phyloP scores from a whole-genome alignment of 108 stramenopile genomes.

The Chaetoceros tenuissimus region DNA sequence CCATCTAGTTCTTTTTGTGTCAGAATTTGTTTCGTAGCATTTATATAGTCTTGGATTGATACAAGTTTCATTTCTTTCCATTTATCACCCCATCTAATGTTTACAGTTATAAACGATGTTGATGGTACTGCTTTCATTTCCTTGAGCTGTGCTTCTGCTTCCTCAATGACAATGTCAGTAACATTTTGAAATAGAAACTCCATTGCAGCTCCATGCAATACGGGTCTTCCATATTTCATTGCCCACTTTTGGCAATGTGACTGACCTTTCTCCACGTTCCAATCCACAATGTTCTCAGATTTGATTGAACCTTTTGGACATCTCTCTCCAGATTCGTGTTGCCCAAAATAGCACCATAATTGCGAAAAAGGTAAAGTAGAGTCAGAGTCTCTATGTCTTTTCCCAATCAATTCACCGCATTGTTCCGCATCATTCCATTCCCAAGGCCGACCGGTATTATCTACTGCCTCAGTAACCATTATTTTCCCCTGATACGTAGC shows the following conservation, averaged over 20 bases:
- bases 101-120: conserved; percentile 43
- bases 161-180: conserved; percentile 17
- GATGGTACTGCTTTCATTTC: too few relatives aligned
- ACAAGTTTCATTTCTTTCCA: conserved; percentile 49
- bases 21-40: conserved; percentile 21
- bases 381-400: too few relatives aligned
- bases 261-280: too few relatives aligned
- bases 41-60: conserved; percentile 23
- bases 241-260: background rate
- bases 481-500: conserved; percentile 15
- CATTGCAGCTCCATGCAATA: conserved; percentile 13
- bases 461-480: too few relatives aligned
- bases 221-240: background rate
- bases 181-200: conserved; percentile 39
- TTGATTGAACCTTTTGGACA: too few relatives aligned
- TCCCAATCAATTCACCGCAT: too few relatives aligned
- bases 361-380: too few relatives aligned
- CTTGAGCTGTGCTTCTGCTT: conserved; percentile 40
- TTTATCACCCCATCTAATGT: conserved; percentile 61
- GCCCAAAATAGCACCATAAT: too few relatives aligned
- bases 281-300: too few relatives aligned
- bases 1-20: conserved; percentile 6
- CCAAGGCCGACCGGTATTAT: too few relatives aligned
- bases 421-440: too few relatives aligned
- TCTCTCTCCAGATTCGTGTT: too few relatives aligned